Evolutionary conservation across 2,329 filamentous ascomycete species (phyloP), one percentile per base, ranked within the genome.

Genomic region (Pseudogymnoascus destructans): DNA sequence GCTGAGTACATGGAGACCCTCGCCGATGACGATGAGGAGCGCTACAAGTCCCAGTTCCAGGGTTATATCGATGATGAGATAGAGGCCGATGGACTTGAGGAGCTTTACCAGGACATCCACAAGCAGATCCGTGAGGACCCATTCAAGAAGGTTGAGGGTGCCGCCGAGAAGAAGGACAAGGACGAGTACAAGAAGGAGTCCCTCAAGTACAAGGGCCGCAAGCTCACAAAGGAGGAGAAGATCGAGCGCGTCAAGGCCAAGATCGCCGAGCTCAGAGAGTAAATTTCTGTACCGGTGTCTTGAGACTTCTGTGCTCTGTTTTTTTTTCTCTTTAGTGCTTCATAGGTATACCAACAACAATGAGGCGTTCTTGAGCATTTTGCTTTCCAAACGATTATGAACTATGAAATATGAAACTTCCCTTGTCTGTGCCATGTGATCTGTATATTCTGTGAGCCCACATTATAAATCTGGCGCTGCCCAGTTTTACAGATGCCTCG

Each of bases 1-100:
- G 91, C 92, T 68, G 93, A 98, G 85, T 98, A 98, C 86, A 98
- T 98, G 93, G 93, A 98, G 86, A 93, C 87, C 61, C 88, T 98
- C 66, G 93, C 93, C 77, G 93, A 98, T 71, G 93, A 98, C 74
- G 93, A 98, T 73, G 93, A 98, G 87, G 93, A 98, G 85, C 91
- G 93, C 74, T 98, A 89, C 89, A 92, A 92, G 83, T 85, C 83
- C 70, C 93, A 98, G 82, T 98, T 98, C 87, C 80, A 85, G 75
- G 86, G 93, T 78, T 98, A 98, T 84, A 87, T 95, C 68, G 92
- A 98, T 66, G 89, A 95, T 73, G 93, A 95, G 70, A 76, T 98
- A 66, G 92, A 97, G 80, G 91, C 93, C 64, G 93, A 96, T 71
- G 89, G 87, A 70, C 83, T 98, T 61, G 93, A 98, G 88, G 93